These are phyloP conservation scores for Alternaria atra DNA, from an alignment of 2,329 filamentous ascomycete species.

Conservation along the genomic window DNA sequence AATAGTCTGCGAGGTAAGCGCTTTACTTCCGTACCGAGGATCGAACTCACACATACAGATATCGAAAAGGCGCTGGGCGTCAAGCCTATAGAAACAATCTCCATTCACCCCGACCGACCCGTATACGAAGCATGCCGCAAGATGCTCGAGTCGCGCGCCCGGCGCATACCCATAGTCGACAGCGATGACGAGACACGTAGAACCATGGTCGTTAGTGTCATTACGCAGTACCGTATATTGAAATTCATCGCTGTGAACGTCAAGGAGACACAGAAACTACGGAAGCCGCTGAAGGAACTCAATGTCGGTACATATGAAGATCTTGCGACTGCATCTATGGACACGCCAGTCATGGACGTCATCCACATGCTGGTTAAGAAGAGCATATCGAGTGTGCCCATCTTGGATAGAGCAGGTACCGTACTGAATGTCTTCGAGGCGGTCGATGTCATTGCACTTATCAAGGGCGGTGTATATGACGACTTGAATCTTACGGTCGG, in stretches of 20 bases:
- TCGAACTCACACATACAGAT: conserved; percentile 64
- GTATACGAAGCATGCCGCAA: conserved; percentile 94
- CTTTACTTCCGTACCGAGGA: conserved; percentile 4
- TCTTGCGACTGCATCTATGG: conserved; percentile 85
- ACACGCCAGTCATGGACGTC: conserved; percentile 89
- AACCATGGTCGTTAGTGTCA: conserved; percentile 93
- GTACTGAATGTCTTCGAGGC: conserved; percentile 98
- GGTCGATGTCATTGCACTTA: conserved; percentile 94
- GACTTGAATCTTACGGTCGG: conserved; percentile 87
- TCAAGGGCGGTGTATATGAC: conserved; percentile 92
- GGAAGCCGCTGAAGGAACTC: conserved; percentile 86
- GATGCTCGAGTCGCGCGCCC: conserved; percentile 92
- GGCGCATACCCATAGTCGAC: conserved; percentile 92
- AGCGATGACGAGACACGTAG: conserved; percentile 92
- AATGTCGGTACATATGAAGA: conserved; percentile 84
- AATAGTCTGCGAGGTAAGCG: conserved; percentile 85
- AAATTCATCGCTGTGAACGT: conserved; percentile 99
- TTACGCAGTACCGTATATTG: conserved; percentile 97
- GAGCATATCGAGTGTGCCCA: conserved; percentile 94
- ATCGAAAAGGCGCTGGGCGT: conserved; percentile 95
- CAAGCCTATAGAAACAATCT: conserved; percentile 89
- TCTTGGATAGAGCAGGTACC: conserved; percentile 77
- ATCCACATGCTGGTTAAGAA: conserved; percentile 92
- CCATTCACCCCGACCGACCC: conserved; percentile 88
- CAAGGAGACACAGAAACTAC: conserved; percentile 84